Evolutionary conservation across 2,329 filamentous ascomycete species (phyloP), one percentile per base, ranked within the genome.

Genomic region (Epichloe amarillans): DNA sequence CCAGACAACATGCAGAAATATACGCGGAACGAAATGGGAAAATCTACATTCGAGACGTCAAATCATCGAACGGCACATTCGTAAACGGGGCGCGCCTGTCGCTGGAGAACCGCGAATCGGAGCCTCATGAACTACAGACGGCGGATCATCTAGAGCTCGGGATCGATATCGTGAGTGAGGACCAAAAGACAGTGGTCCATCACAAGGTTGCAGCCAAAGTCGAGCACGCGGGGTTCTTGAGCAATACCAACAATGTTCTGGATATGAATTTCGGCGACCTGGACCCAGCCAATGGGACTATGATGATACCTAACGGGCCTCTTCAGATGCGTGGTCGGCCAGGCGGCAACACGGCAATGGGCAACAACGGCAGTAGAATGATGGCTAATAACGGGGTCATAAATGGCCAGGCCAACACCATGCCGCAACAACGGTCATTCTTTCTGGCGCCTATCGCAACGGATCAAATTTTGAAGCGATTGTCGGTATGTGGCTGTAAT

Each of bases 41-140:
- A 64, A 85, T 98, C 42, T 97, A 84, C 79, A 97, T 98, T 58
- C 82, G 90, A 52, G 93, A 98, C 69, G 86, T 98, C 60, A 98
- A 97, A 69, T 97, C 93, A 0, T 98, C 93, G 40, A 98, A 98
- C 64, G 93, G 93, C 52, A 98, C 93, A 1, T 98, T 98, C 67
- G 91, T 98, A 58, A 98, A 98, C 61, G 89, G 89, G 19, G 81
- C 85, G 50, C 83, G 93, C 33, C 68, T 98, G 53, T 97, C 93
- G 2, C 87, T 83, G 50, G 93, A 98, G 66, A 98, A 96, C 61
- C 82, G 90, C 59, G 93, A 98, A 67, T 97, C 91, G 0, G 93
- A 97, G 54, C 90, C 93, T 0, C 88, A 96, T 64, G 91, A 97
- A 64, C 72, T 98, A 36, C 84, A 90, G 61, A 89, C 91, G 53